phyloP scores from a whole-genome alignment of 106 monocot genomes.

The Triglochin maritima region DNA sequence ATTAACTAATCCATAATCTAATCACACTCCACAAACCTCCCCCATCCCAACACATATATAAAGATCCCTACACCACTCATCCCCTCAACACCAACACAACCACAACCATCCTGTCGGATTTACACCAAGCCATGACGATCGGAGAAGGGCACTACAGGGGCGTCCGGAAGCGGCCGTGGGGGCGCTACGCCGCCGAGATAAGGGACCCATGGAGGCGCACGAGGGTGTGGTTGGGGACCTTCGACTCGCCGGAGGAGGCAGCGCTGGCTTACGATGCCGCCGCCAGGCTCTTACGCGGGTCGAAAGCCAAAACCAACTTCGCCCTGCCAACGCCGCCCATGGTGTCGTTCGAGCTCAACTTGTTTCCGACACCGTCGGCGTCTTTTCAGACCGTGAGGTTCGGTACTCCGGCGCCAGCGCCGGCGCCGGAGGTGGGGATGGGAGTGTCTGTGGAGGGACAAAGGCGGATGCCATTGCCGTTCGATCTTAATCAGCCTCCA shows the following conservation, averaged over 20 bases:
- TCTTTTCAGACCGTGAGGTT: neutral
- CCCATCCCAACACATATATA: too few relatives aligned
- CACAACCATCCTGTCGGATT: too few relatives aligned
- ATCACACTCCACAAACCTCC: too few relatives aligned
- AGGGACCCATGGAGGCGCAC: slow-evolving; percentile 10
- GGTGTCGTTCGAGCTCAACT: neutral
- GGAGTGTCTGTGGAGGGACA: neutral
- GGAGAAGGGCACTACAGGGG: slow-evolving; percentile 30
- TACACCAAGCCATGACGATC: neutral
- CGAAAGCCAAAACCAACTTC: slow-evolving; percentile 16
- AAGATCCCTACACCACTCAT: too few relatives aligned
- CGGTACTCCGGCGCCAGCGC: neutral
- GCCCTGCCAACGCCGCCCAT: slow-evolving; percentile 8
- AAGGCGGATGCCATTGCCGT: neutral
- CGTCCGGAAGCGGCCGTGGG: slow-evolving; percentile 15
- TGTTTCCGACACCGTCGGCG: neutral
- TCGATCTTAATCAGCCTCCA: slow-evolving; percentile 5
- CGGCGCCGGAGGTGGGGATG: neutral
- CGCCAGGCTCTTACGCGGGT: slow-evolving; percentile 3
- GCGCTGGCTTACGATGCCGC: slow-evolving; percentile 63
- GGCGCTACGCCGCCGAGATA: slow-evolving; percentile 12
- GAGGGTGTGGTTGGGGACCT: slow-evolving; percentile 70
- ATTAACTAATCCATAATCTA: too few relatives aligned
- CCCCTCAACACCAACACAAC: too few relatives aligned
- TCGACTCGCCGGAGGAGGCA: slow-evolving; percentile 85